Conservation (phyloP, 176 grass and related monocot genomes). For the Oryza brachyantha region DNA sequence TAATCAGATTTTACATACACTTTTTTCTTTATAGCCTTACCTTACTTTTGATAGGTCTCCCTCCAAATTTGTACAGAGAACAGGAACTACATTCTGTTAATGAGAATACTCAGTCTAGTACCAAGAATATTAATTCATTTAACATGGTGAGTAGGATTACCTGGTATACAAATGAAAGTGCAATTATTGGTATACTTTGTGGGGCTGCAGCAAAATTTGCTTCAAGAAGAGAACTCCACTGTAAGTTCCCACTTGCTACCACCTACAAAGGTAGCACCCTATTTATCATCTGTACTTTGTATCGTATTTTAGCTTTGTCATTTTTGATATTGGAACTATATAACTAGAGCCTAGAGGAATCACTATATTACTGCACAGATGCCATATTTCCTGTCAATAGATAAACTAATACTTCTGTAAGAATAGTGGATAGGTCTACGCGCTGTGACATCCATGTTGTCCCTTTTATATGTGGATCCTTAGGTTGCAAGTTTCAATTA, state of each 20-base stretch:
- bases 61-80: conserved; percentile 91
- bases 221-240: conserved; percentile 81
- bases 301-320: conserved; percentile 19
- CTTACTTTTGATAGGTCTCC: conserved; percentile 85
- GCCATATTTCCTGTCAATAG: neutral
- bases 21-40: conserved; percentile 35
- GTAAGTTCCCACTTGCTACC: conserved; percentile 64
- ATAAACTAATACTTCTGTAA: neutral
- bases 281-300: conserved; percentile 17
- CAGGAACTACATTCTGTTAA: conserved; percentile 91
- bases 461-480: neutral
- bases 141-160: conserved; percentile 36
- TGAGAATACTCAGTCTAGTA: conserved; percentile 32
- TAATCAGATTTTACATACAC: neutral
- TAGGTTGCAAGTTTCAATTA: neutral
- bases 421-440: neutral
- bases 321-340: neutral
- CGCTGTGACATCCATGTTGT: neutral
- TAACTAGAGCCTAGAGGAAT: neutral
- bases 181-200: conserved; percentile 91
- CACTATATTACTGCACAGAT: neutral
- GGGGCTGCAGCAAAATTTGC: conserved; percentile 68
- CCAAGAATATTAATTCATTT: conserved; percentile 14
- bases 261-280: conserved; percentile 40
- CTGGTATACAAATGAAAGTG: conserved; percentile 95